Base-by-base conservation (phyloP, 2,329 filamentous ascomycete species). In the Gaeumannomyces tritici region DNA sequence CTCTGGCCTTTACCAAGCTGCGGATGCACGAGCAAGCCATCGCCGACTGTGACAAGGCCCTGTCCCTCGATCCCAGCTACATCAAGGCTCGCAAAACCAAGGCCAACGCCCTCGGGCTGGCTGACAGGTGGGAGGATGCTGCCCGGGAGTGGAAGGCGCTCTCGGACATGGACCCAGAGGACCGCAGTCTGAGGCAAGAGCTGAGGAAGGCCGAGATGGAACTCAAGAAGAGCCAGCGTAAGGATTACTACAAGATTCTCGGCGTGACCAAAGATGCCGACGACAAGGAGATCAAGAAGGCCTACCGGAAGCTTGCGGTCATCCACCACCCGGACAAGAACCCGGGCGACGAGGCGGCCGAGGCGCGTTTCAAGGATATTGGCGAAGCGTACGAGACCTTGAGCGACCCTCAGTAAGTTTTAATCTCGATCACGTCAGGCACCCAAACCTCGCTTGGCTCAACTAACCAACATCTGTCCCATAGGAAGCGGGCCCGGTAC, bases 181-280 rank as follows among this genome's bases (percentile, higher is more conserved):
- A 99, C 73, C 85, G 87, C 55, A 86, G 83, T 18, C 88, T 98
- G 64, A 81, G 83, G 61, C 93, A 90, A 75, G 95, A 99, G 70
- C 86, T 98, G 57, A 88, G 90, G 63, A 90, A 88, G 70, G 95
- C 93, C 1, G 93, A 99, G 78, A 80, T 97, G 29, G 95, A 99
- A 77, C 80, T 98, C 66, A 99, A 99, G 87, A 98, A 98, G 87
- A 90, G 89, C 74, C 89, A 93, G 77, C 84, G 95, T 65, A 99
- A 99, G 77, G 95, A 99, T 72, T 98, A 96, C 79, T 99, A 99
- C 81, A 97, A 97, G 84, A 96, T 98, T 67, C 85, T 99, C 61
- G 90, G 88, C 7, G 79, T 99, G 11, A 80, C 89, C 63, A 98
- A 97, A 81, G 89, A 93, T 65, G 92, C 92, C 51, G 84, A 84